A percentile compares a stretch with the other conserved stretches of the same genome.
phyloP scores from a whole-genome alignment of 768 basidiomycete species.

The Amanita pseudoporphyria region DNA sequence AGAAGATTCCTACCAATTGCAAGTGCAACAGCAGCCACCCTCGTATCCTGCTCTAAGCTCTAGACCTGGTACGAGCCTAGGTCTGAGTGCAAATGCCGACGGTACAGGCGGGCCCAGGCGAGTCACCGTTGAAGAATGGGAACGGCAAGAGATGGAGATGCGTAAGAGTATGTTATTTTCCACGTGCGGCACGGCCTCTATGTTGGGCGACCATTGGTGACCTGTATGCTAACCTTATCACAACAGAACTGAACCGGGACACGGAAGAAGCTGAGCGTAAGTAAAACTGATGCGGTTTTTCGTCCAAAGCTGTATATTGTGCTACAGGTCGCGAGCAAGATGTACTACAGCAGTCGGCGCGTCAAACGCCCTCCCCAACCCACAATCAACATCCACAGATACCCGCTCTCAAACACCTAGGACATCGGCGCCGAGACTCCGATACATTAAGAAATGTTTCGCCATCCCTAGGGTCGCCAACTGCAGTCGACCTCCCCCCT shows the following conservation, averaged over 20 bases:
- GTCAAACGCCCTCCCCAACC: slow-evolving; percentile 45
- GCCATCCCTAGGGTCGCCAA: slow-evolving; percentile 40
- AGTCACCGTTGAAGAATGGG: slow-evolving; percentile 27
- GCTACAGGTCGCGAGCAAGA: slow-evolving; percentile 16
- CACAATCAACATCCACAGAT: slow-evolving; percentile 13
- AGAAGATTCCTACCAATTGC: slow-evolving; percentile 27
- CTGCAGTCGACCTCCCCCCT: slow-evolving; percentile 33
- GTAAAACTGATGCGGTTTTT: slow-evolving; percentile 12
- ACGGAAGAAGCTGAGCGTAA: slow-evolving; percentile 33
- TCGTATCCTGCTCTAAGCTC: slow-evolving; percentile 19
- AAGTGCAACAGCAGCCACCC: slow-evolving; percentile 23
- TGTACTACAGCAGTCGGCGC: slow-evolving; percentile 21
- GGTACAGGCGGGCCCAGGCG: slow-evolving; percentile 25
- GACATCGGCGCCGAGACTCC: slow-evolving; percentile 63
- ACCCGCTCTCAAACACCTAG: slow-evolving; percentile 17
- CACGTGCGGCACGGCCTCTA: slow-evolving; percentile 2
- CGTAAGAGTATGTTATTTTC: slow-evolving; percentile 27
- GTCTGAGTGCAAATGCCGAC: slow-evolving; percentile 19
- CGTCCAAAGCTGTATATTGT: slow-evolving; percentile 8
- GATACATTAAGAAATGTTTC: slow-evolving; percentile 54
- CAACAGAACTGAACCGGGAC: slow-evolving; percentile 27
- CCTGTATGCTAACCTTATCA: not conserved
- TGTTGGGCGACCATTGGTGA: not conserved
- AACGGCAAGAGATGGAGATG: slow-evolving; percentile 33
- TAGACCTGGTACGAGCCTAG: slow-evolving; percentile 27